These are phyloP conservation scores for Globisporangium spinosum DNA, from an alignment of 352 stramenopile genomes.

Conservation along the genomic window DNA sequence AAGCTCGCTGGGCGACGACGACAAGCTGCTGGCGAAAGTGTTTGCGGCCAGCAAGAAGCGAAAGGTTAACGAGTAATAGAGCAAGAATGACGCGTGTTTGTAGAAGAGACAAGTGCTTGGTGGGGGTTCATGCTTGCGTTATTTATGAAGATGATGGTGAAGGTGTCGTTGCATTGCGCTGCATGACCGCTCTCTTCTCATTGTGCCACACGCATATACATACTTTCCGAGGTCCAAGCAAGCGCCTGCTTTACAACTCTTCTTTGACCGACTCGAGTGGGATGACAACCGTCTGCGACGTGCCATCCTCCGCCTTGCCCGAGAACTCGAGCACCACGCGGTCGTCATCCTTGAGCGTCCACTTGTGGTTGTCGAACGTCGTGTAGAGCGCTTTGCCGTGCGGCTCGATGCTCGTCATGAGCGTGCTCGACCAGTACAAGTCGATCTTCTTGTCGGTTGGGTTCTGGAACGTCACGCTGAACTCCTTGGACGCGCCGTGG, in stretches of 20 bases:
- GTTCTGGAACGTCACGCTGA: slow-evolving; percentile 71
- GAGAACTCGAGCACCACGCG: slow-evolving; percentile 48
- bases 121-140: neutral
- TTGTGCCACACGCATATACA: neutral
- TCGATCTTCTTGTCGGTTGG: slow-evolving; percentile 43
- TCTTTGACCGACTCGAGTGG: slow-evolving; percentile 39
- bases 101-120: neutral
- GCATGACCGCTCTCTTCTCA: neutral
- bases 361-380: slow-evolving; percentile 66
- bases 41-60: slow-evolving; percentile 65
- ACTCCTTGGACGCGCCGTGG: slow-evolving; percentile 26
- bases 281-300: slow-evolving; percentile 45
- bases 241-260: slow-evolving; percentile 28
- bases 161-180: neutral
- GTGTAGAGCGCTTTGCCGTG: slow-evolving; percentile 47
- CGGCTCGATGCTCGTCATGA: slow-evolving; percentile 60
- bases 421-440: slow-evolving; percentile 64
- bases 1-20: slow-evolving; percentile 43
- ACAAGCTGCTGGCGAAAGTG: slow-evolving; percentile 60
- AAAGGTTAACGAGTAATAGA: slow-evolving; percentile 22
- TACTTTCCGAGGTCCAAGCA: slow-evolving; percentile 11
- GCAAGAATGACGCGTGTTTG: neutral
- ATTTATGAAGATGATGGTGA: neutral
- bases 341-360: slow-evolving; percentile 57
- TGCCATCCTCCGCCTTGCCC: slow-evolving; percentile 43